Evolutionary conservation across 78 protist genomes (phyloP).

Genomic region (Dictyostelium intermedium): DNA sequence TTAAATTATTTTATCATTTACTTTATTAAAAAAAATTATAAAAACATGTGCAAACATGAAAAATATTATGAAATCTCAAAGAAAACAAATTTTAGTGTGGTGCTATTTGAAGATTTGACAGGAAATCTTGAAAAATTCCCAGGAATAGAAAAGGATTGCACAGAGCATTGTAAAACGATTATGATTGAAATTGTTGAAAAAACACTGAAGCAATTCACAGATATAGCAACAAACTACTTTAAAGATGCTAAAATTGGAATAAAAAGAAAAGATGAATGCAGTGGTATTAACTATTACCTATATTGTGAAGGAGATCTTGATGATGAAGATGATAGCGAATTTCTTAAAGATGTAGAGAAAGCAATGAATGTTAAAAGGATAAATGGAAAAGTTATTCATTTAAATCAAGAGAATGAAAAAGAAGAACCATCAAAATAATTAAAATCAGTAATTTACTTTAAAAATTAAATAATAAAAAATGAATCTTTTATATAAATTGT

Average conservation of each 20-base stretch:
- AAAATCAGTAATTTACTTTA: too few relatives aligned
- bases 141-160: too few relatives aligned
- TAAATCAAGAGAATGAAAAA: not conserved
- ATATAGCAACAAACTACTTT: not conserved
- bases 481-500: too few relatives aligned
- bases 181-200: not conserved
- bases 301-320: not conserved
- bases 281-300: not conserved
- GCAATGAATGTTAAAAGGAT: conserved; percentile 3
- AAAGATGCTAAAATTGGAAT: conserved; percentile 1
- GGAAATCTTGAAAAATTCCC: too few relatives aligned
- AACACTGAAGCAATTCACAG: not conserved
- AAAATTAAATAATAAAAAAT: too few relatives aligned
- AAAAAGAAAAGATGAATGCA: not conserved
- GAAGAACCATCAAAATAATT: too few relatives aligned
- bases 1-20: too few relatives aligned
- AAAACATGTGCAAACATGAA: too few relatives aligned
- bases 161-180: not conserved
- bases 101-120: too few relatives aligned
- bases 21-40: too few relatives aligned
- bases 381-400: not conserved
- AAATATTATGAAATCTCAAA: too few relatives aligned
- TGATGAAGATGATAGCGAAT: not conserved
- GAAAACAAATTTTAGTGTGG: too few relatives aligned
- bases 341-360: not conserved